These are phyloP conservation scores for Saccharomycopsis selenospora DNA, from an alignment of 805 yeast species.

Conservation along the genomic window DNA sequence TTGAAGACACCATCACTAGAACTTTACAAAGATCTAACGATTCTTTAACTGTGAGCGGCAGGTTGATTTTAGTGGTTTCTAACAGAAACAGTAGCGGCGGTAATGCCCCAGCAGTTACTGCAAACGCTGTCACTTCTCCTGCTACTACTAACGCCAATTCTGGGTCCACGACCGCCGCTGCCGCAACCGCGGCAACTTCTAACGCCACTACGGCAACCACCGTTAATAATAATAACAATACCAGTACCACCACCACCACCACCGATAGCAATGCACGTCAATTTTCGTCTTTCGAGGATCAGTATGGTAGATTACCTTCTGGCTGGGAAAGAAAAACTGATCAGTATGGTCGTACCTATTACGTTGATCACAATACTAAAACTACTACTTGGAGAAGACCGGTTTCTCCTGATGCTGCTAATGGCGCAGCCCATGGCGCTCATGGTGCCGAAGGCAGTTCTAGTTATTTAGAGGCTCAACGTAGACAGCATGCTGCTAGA, in stretches of 20 bases:
- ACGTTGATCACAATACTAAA: constrained; percentile 95
- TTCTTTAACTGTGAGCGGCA: constrained; percentile 87
- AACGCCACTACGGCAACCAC: constrained; percentile 23
- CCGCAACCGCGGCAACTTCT: constrained; percentile 17
- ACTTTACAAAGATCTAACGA: constrained; percentile 90
- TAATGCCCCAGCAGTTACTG: constrained; percentile 24
- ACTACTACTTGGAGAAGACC: constrained; percentile 99
- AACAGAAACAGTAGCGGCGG: constrained; percentile 30
- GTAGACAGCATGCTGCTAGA: constrained; percentile 85
- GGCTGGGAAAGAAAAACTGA: constrained; percentile 99
- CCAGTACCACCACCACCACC: constrained; percentile 23
- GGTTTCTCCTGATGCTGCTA: constrained; percentile 70
- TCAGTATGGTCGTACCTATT: constrained; percentile 93
- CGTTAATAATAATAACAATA: constrained; percentile 22
- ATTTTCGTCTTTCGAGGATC: constrained; percentile 93
- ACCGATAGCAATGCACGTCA: constrained; percentile 41
- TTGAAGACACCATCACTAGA: constrained; percentile 84
- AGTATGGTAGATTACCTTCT: constrained; percentile 90
- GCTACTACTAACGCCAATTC: constrained; percentile 20
- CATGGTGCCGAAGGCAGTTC: constrained; percentile 39
- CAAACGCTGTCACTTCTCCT: constrained; percentile 22
- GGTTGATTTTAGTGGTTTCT: constrained; percentile 70
- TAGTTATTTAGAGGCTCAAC: constrained; percentile 73
- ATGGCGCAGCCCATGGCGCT: constrained; percentile 34
- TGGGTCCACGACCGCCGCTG: constrained; percentile 20